phyloP scores from a whole-genome alignment of 495 filamentous ascomycete genomes.

The Podospora conica region DNA sequence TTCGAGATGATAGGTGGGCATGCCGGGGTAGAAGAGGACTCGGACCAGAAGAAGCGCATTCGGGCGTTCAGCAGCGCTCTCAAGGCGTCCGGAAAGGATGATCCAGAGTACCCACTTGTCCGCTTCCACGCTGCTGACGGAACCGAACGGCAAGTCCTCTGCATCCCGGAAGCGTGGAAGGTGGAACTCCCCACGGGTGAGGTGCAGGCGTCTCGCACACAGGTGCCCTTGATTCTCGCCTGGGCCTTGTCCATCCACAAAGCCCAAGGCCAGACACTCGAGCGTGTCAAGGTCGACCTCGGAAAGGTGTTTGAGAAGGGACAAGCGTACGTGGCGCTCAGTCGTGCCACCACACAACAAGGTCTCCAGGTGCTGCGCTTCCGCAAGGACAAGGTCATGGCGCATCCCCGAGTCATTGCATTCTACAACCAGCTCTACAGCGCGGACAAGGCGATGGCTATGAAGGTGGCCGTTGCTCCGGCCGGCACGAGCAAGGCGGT shows the following conservation, averaged over 20 bases:
- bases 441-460: conserved; percentile 38
- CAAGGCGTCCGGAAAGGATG: conserved; percentile 22
- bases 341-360: conserved; percentile 76
- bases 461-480: neutral
- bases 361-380: conserved; percentile 88
- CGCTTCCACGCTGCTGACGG: conserved; percentile 75
- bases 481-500: neutral
- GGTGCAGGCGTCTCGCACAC: conserved; percentile 73
- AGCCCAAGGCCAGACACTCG: conserved; percentile 92
- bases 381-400: conserved; percentile 87
- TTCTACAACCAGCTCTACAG: conserved; percentile 80
- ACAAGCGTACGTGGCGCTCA: conserved; percentile 77
- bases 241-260: conserved; percentile 99
- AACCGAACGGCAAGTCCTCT: conserved; percentile 68
- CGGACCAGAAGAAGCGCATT: conserved; percentile 41
- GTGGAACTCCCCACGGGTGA: conserved; percentile 94
- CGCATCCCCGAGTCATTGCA: conserved; percentile 74
- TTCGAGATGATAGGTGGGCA: conserved; percentile 59
- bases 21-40: conserved; percentile 45
- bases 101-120: conserved; percentile 69
- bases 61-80: conserved; percentile 33
- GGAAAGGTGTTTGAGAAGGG: conserved; percentile 93
- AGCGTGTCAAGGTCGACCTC: conserved; percentile 90
- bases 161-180: conserved; percentile 86
- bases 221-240: conserved; percentile 83